These are phyloP conservation scores for Colletotrichum australisinense DNA, from an alignment of 2,329 filamentous ascomycete species.

Conservation along the genomic window DNA sequence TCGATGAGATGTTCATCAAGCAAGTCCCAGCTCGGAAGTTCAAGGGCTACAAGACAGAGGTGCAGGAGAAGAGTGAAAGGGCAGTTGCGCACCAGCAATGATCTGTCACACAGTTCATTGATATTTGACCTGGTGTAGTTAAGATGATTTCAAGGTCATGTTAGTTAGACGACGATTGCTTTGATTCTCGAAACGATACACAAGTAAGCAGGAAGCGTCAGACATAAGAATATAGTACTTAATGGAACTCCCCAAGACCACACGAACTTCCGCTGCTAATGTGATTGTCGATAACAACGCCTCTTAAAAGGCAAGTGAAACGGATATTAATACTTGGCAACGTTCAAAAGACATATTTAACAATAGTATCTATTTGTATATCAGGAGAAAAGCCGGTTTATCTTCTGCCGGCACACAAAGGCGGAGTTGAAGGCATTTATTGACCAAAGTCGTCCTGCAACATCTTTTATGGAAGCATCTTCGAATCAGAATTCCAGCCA, in stretches of 20 bases:
- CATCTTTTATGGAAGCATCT: background rate
- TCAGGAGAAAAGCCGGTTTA: no score
- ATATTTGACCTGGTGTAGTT: background rate
- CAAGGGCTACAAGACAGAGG: conserved; percentile 31
- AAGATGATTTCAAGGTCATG: background rate
- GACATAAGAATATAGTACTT: background rate
- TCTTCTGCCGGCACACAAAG: no score
- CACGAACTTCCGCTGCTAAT: no score
- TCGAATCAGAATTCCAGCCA: background rate
- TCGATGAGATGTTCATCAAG: conserved; percentile 39
- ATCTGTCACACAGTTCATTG: background rate
- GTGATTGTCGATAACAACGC: no score
- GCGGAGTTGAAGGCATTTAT: background rate
- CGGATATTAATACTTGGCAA: background rate
- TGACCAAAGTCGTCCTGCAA: background rate
- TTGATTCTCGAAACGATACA: background rate
- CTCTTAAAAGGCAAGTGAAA: no score
- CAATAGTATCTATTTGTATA: background rate
- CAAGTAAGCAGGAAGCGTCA: background rate
- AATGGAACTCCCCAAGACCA: no score
- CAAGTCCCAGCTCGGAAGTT: conserved; percentile 40
- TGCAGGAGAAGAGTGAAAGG: conserved; percentile 13
- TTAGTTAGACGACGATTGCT: background rate
- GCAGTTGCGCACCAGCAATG: background rate
- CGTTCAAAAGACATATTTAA: background rate